phyloP scores from a whole-genome alignment of 768 basidiomycete genomes.

The Boletus subcaerulescens region DNA sequence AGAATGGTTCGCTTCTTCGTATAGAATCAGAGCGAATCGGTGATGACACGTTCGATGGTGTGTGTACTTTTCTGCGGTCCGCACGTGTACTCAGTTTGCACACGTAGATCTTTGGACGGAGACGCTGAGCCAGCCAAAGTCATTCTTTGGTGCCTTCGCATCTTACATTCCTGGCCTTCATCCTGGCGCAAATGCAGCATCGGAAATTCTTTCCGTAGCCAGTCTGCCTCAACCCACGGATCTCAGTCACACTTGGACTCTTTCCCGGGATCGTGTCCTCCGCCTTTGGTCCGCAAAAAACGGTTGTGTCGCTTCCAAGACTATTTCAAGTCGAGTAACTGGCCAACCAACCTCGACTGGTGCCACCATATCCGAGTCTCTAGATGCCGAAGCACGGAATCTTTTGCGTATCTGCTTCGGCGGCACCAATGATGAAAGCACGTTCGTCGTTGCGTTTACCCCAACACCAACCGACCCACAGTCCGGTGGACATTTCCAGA shows the following conservation, averaged over 20 bases:
- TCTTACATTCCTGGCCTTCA: conserved; percentile 60
- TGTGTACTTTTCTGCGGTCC: conserved; percentile 23
- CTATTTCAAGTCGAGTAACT: conserved; percentile 40
- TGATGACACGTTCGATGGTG: conserved; percentile 57
- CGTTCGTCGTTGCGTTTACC: conserved; percentile 69
- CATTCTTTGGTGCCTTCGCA: conserved; percentile 64
- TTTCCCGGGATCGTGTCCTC: conserved; percentile 83
- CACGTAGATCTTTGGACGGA: conserved; percentile 69
- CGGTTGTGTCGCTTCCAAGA: conserved; percentile 66
- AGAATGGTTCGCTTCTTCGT: conserved; percentile 63
- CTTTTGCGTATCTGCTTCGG: conserved; percentile 63
- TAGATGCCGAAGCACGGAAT: conserved; percentile 60
- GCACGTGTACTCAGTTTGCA: conserved; percentile 8
- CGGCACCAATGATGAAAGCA: conserved; percentile 44
- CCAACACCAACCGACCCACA: conserved; percentile 61
- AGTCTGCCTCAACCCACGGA: conserved; percentile 76
- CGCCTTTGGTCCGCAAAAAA: conserved; percentile 80
- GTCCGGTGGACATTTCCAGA: conserved; percentile 78
- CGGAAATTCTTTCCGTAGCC: conserved; percentile 69
- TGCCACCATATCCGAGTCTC: conserved; percentile 41
- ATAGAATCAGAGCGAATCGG: conserved; percentile 63
- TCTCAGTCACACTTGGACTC: conserved; percentile 72
- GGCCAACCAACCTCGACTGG: conserved; percentile 31
- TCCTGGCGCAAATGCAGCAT: conserved; percentile 42
- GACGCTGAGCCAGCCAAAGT: conserved; percentile 57